Evolutionary conservation across 1,284 basidiomycete species (phyloP).

Genomic region (Leccinum huronense): DNA sequence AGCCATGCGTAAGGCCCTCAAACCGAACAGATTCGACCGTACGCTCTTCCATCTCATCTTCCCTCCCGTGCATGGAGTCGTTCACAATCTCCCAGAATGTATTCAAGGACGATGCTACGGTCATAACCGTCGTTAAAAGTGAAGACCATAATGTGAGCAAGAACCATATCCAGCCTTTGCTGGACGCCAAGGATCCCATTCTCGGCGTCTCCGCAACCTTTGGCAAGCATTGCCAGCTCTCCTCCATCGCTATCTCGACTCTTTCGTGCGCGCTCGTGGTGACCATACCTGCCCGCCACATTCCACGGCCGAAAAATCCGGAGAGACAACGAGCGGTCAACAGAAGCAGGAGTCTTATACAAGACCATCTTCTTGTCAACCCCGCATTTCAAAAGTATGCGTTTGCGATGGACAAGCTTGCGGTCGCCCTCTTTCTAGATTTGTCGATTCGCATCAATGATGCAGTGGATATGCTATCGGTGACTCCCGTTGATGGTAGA

Average conservation of each 20-base stretch:
- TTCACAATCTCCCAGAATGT: conserved; percentile 4
- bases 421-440: conserved; percentile 43
- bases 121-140: not conserved
- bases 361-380: conserved; percentile 35
- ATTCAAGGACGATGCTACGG: not conserved
- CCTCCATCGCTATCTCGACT: conserved; percentile 39
- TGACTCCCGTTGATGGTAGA: conserved; percentile 21
- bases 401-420: conserved; percentile 47
- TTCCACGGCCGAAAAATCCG: conserved; percentile 7
- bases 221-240: conserved; percentile 34
- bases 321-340: conserved; percentile 20
- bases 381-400: conserved; percentile 33
- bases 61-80: not conserved
- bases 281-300: conserved; percentile 23
- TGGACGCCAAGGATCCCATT: conserved; percentile 23
- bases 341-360: conserved; percentile 30
- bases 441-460: conserved; percentile 37
- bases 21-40: not conserved
- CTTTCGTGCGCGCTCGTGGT: conserved; percentile 33
- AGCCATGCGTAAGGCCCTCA: not conserved
- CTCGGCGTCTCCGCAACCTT: conserved; percentile 42
- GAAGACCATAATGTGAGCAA: not conserved
- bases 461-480: conserved; percentile 48
- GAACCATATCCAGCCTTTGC: conserved; percentile 26
- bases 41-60: not conserved